Conservation (phyloP, 805 yeast species). For the Candida easanensis region DNA sequence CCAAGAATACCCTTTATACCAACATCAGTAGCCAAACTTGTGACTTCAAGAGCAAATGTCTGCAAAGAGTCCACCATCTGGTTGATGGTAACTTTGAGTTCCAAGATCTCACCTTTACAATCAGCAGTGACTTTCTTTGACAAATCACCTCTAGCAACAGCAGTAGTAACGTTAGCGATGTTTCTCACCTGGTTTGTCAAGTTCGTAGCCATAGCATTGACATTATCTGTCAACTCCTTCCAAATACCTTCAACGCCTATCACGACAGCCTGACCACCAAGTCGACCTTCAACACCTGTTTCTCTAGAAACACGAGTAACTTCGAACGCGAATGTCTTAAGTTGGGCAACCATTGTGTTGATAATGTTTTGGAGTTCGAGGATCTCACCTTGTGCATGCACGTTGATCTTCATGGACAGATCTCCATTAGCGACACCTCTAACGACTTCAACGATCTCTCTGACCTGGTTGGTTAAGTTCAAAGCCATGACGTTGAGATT, state of each 20-base stretch:
- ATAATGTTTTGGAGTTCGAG: slow-evolving; percentile 82
- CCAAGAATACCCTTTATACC: slow-evolving; percentile 93
- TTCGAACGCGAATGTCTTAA: slow-evolving; percentile 83
- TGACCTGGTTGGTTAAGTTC: slow-evolving; percentile 81
- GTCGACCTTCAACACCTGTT: slow-evolving; percentile 87
- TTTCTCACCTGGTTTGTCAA: slow-evolving; percentile 88
- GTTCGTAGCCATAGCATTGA: slow-evolving; percentile 89
- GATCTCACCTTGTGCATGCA: slow-evolving; percentile 90
- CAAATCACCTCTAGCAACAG: slow-evolving; percentile 88
- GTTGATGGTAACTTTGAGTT: slow-evolving; percentile 80
- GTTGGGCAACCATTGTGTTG: slow-evolving; percentile 86
- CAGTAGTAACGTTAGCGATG: slow-evolving; percentile 81
- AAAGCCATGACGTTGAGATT: slow-evolving; percentile 89
- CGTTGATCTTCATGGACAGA: slow-evolving; percentile 76
- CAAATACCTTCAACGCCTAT: slow-evolving; percentile 86
- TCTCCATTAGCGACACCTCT: slow-evolving; percentile 89
- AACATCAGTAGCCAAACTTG: slow-evolving; percentile 87
- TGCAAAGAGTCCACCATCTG: slow-evolving; percentile 91
- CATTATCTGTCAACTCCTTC: slow-evolving; percentile 88
- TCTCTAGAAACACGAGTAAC: slow-evolving; percentile 88
- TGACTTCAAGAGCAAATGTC: slow-evolving; percentile 84
- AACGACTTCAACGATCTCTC: slow-evolving; percentile 89
- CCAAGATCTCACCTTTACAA: slow-evolving; percentile 87
- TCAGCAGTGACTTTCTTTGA: slow-evolving; percentile 84
- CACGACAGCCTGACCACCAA: slow-evolving; percentile 89